These are phyloP conservation scores for Dictyostelium gargantuum DNA, from an alignment of 208 protist species.

Conservation along the genomic window DNA sequence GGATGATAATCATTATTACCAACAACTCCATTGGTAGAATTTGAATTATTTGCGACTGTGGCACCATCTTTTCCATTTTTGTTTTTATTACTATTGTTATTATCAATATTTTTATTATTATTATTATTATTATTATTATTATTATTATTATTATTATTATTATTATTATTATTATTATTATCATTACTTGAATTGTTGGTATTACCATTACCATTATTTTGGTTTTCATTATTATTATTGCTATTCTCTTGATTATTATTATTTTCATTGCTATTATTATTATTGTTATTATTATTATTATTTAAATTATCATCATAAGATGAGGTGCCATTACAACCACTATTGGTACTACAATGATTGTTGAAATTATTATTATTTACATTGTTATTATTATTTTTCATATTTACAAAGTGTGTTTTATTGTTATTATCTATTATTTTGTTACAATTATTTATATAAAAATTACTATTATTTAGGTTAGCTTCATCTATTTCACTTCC, in stretches of 20 bases:
- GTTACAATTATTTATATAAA: not conserved
- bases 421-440: not conserved
- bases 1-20: not conserved
- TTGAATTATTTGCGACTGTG: not conserved
- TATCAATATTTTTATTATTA: not conserved
- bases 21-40: no score
- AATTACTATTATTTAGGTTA: not conserved
- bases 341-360: not conserved
- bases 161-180: not conserved
- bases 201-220: not conserved
- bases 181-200: not conserved
- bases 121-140: not conserved
- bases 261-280: not conserved
- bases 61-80: not conserved
- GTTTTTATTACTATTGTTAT: not conserved
- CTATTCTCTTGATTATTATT: not conserved
- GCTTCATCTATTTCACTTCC: conserved; percentile 10
- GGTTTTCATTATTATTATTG: not conserved
- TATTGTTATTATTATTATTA: not conserved
- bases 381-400: not conserved
- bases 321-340: not conserved
- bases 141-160: not conserved
- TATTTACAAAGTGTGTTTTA: not conserved
- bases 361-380: not conserved
- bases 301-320: not conserved